phyloP scores from a whole-genome alignment of 2,329 filamentous ascomycete species.

The Coniella vitis region DNA sequence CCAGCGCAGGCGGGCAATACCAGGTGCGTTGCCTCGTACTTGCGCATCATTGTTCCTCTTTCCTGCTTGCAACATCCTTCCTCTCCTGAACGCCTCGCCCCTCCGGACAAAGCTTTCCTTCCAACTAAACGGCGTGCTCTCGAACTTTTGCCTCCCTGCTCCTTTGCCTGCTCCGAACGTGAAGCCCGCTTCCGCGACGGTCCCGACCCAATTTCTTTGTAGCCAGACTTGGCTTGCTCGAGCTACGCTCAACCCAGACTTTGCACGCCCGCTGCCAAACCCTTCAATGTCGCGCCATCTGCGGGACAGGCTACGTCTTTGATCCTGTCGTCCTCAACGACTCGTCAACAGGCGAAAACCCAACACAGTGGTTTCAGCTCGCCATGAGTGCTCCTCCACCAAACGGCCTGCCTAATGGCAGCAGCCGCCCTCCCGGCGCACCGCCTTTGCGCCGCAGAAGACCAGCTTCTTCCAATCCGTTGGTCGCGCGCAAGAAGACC shows the following conservation, averaged over 20 bases:
- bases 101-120: too few species aligned
- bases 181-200: too few species aligned
- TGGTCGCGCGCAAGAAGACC: slow-evolving; percentile 55
- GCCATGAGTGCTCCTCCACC: slow-evolving; percentile 40
- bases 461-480: slow-evolving; percentile 50
- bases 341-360: not conserved
- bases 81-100: too few species aligned
- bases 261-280: not conserved
- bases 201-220: too few species aligned
- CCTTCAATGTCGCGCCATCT: not conserved
- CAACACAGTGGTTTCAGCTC: slow-evolving; percentile 2
- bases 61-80: too few species aligned
- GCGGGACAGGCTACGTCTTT: not conserved
- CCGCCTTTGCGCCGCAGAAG: slow-evolving; percentile 38
- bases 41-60: too few species aligned
- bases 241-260: not conserved
- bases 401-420: slow-evolving; percentile 25
- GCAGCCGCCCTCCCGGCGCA: slow-evolving; percentile 16
- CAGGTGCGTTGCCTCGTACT: too few species aligned
- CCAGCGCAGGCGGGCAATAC: too few species aligned
- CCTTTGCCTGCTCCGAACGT: too few species aligned
- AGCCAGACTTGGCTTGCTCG: not conserved
- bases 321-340: not conserved
- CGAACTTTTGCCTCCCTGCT: too few species aligned
- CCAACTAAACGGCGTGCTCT: too few species aligned